These are phyloP conservation scores for Fusarium circinatum DNA, from an alignment of 2,329 filamentous ascomycete species.

Conservation along the genomic window DNA sequence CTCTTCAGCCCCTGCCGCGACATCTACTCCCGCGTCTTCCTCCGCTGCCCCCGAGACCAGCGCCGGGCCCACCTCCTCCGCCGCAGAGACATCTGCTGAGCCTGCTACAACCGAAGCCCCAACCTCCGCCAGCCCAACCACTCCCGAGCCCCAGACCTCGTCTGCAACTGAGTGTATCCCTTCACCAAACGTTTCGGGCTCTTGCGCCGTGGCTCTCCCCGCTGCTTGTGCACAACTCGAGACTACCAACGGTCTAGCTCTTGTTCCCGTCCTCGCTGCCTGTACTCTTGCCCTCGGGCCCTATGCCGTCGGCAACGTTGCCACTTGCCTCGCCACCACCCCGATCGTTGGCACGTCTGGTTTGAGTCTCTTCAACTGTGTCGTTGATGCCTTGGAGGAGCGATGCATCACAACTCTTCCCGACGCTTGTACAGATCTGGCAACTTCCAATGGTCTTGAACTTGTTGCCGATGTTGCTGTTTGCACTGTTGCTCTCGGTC, in stretches of 20 bases:
- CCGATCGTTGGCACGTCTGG: not conserved
- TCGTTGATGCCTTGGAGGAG: not conserved
- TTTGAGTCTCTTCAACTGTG: not conserved
- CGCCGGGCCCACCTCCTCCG: not conserved
- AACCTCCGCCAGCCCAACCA: not conserved
- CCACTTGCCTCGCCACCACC: not conserved
- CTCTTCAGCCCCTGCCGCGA: not conserved
- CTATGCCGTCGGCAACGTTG: not conserved
- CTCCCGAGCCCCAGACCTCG: not conserved
- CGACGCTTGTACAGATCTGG: not conserved
- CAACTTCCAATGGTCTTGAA: not conserved
- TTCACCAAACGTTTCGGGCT: not conserved
- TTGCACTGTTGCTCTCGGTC: not conserved
- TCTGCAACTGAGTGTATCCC: not conserved
- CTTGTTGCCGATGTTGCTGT: not conserved
- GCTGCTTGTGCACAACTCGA: not conserved
- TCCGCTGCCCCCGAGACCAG: not conserved
- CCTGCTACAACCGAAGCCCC: not conserved
- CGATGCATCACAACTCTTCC: slow-evolving; percentile 1
- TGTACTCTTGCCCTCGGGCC: not conserved
- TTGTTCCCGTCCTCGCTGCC: not conserved
- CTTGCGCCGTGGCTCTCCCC: not conserved
- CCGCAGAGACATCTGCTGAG: not conserved
- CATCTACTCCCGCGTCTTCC: not conserved
- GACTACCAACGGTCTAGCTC: not conserved